These are phyloP conservation scores for Saksenaea vasiformis DNA, from an alignment of 371 early-diverging fungal genomes.

Conservation along the genomic window DNA sequence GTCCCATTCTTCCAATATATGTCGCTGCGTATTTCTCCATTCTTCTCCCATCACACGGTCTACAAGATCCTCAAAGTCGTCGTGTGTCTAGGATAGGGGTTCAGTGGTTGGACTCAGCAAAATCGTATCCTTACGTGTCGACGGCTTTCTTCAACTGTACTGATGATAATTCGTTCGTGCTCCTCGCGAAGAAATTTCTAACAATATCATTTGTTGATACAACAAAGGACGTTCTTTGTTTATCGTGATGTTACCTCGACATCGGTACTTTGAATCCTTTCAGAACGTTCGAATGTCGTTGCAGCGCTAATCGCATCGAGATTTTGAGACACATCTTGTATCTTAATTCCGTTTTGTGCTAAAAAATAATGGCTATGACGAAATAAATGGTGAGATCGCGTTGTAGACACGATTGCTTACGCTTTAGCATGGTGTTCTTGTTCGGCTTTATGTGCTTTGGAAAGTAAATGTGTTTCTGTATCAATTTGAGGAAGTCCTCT, in stretches of 20 bases:
- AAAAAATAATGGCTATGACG: slow-evolving; percentile 56
- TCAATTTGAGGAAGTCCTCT: slow-evolving; percentile 15
- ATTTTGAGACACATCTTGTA: slow-evolving; percentile 60
- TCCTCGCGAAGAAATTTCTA: slow-evolving; percentile 69
- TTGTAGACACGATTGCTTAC: slow-evolving; percentile 10
- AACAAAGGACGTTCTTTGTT: not conserved
- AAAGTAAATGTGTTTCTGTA: slow-evolving; percentile 10
- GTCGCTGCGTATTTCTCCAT: slow-evolving; percentile 11
- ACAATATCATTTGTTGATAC: not conserved
- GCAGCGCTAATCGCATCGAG: slow-evolving; percentile 62
- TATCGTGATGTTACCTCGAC: slow-evolving; percentile 54
- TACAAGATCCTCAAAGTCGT: slow-evolving; percentile 9
- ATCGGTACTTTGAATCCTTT: slow-evolving; percentile 71
- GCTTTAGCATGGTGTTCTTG: slow-evolving; percentile 22
- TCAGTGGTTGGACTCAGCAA: not conserved
- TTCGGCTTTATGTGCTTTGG: slow-evolving; percentile 15
- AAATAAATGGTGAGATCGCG: not conserved
- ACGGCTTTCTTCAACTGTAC: slow-evolving; percentile 72
- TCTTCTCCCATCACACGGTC: slow-evolving; percentile 12
- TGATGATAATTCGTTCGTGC: slow-evolving; percentile 74
- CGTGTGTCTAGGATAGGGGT: not conserved
- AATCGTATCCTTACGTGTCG: slow-evolving; percentile 36
- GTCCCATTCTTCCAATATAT: slow-evolving; percentile 21
- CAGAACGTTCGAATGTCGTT: slow-evolving; percentile 67
- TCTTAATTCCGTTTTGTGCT: slow-evolving; percentile 76